phyloP scores from a whole-genome alignment of 345 rosid species.

The Lumnitzera littorea region DNA sequence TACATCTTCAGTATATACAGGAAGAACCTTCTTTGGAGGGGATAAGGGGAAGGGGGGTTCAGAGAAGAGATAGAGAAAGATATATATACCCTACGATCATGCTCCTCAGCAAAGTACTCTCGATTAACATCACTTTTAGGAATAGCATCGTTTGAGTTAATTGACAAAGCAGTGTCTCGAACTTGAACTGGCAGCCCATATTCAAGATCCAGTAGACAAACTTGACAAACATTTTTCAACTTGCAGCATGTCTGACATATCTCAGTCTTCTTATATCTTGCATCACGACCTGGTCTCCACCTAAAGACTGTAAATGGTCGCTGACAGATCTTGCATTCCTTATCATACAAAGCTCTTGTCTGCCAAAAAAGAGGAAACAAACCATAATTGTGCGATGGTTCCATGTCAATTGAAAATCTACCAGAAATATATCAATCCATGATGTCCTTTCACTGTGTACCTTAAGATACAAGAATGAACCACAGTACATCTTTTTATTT shows the following conservation, averaged over 20 bases:
- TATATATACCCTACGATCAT: constrained; percentile 67
- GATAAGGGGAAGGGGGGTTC: background rate
- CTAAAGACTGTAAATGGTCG: constrained; percentile 90
- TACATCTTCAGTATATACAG: too few relatives aligned
- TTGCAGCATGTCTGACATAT: constrained; percentile 94
- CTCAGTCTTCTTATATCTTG: constrained; percentile 84
- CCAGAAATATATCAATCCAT: background rate
- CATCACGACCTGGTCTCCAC: constrained; percentile 95
- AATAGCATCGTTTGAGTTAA: constrained; percentile 72
- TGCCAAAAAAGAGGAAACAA: constrained; percentile 15
- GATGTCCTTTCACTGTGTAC: too few relatives aligned
- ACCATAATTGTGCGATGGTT: background rate
- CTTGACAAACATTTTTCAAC: constrained; percentile 96
- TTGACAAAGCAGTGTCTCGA: constrained; percentile 78
- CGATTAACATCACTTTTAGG: constrained; percentile 90
- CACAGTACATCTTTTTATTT: too few relatives aligned
- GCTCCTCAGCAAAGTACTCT: constrained; percentile 95
- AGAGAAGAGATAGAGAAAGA: background rate
- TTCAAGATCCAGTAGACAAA: constrained; percentile 91
- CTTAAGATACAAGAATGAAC: too few relatives aligned
- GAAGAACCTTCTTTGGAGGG: too few relatives aligned
- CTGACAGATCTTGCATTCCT: constrained; percentile 97
- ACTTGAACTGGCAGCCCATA: constrained; percentile 95
- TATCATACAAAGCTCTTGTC: constrained; percentile 81
- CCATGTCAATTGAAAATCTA: background rate